Evolutionary conservation across 2,329 filamentous ascomycete genomes (phyloP).

Genomic region (Aspergillus pseudonomiae): DNA sequence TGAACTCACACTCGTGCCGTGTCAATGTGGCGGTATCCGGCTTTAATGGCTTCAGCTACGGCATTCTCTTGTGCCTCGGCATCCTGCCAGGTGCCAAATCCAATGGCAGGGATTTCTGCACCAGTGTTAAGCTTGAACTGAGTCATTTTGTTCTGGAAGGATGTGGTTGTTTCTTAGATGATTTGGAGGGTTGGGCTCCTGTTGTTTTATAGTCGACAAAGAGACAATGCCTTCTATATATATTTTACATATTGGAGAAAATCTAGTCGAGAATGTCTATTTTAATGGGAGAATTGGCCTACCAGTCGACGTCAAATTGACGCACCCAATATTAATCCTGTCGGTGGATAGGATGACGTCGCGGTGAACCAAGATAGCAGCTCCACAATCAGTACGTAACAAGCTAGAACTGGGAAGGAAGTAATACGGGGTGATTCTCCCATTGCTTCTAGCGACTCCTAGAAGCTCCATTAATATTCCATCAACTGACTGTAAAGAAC

Average conservation of each 20-base stretch:
- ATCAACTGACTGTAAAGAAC: neutral
- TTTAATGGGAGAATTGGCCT: neutral
- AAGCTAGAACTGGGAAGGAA: neutral
- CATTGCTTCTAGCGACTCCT: neutral
- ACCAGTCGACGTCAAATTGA: conserved; percentile 25
- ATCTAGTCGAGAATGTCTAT: neutral
- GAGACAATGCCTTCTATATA: neutral
- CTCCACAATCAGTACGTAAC: neutral
- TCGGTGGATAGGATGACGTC: conserved; percentile 15
- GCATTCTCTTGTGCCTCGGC: conserved; percentile 53
- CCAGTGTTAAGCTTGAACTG: conserved; percentile 53
- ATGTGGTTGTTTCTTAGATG: neutral
- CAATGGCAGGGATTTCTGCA: conserved; percentile 51
- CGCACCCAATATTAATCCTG: conserved; percentile 11
- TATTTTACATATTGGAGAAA: neutral
- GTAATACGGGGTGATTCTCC: neutral
- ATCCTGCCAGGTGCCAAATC: conserved; percentile 61
- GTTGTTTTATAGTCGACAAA: neutral
- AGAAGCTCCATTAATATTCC: neutral
- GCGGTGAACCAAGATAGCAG: conserved; percentile 2
- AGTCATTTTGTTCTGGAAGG: conserved; percentile 21
- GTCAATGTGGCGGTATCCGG: conserved; percentile 60
- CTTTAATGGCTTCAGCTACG: conserved; percentile 51
- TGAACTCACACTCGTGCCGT: conserved; percentile 48
- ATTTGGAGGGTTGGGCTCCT: neutral